A percentile compares a stretch with the other conserved stretches of the same genome.
Evolutionary conservation across 306 rosid species (phyloP).

Genomic region (Cucumis cinereus): DNA sequence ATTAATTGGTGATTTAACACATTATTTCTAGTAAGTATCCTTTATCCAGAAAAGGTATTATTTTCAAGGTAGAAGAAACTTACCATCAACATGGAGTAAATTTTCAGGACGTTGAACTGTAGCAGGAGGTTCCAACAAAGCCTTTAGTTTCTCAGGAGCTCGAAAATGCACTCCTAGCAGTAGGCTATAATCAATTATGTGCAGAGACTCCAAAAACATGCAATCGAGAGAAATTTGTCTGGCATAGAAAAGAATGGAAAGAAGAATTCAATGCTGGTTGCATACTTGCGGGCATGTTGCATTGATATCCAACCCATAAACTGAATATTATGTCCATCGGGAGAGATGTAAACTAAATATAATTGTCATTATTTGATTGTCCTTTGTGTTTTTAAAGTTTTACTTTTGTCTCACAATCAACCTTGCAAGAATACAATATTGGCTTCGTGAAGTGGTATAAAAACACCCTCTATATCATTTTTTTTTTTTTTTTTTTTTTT

Average conservation of each 20-base stretch:
- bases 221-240: constrained; percentile 83
- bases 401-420: background rate
- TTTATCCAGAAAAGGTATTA: too few relatives aligned
- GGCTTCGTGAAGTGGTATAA: too few relatives aligned
- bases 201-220: constrained; percentile 76
- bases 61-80: constrained; percentile 3
- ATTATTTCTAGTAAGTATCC: too few relatives aligned
- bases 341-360: background rate
- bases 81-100: constrained; percentile 34
- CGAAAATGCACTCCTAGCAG: constrained; percentile 88
- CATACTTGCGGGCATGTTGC: background rate
- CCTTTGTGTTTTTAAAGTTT: background rate
- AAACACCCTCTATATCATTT: too few relatives aligned
- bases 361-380: background rate
- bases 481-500: background rate
- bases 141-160: constrained; percentile 81
- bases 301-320: background rate
- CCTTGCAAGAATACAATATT: background rate
- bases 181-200: constrained; percentile 86
- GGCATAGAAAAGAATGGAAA: constrained; percentile 21
- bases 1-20: too few relatives aligned
- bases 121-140: constrained; percentile 38
- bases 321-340: background rate
- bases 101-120: constrained; percentile 19
- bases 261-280: background rate